Percentiles rank a stretch among this genome's conserved stretches.
Evolutionary conservation across 805 yeast genomes (phyloP).

Genomic region (Starmerella sp.): DNA sequence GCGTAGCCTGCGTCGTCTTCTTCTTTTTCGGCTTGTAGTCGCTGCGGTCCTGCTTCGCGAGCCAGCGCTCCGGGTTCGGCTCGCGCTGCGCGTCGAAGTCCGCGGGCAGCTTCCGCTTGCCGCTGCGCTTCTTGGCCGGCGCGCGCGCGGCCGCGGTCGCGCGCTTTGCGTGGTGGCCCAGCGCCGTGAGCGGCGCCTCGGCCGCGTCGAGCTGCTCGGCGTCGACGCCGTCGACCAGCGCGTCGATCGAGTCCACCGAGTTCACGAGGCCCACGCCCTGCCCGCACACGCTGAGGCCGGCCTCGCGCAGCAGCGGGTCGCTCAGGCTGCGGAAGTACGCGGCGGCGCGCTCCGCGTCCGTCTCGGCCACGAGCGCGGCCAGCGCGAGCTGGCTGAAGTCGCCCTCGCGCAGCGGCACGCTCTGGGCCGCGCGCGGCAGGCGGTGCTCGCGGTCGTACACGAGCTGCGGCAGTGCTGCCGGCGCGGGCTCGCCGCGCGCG

Average conservation of each 20-base stretch:
- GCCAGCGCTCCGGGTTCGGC: slow-evolving; percentile 76
- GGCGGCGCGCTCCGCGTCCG: neutral
- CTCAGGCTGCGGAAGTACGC: slow-evolving; percentile 9
- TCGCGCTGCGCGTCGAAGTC: slow-evolving; percentile 31
- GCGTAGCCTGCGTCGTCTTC: slow-evolving; percentile 38
- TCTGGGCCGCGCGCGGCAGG: neutral
- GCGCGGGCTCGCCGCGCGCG: neutral
- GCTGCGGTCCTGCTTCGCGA: slow-evolving; percentile 76
- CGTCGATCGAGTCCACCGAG: slow-evolving; percentile 3
- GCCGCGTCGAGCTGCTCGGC: slow-evolving; percentile 19
- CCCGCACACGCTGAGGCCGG: slow-evolving; percentile 4
- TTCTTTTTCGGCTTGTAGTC: slow-evolving; percentile 70
- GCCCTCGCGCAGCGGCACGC: neutral
- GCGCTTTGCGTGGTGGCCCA: neutral
- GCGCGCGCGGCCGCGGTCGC: neutral
- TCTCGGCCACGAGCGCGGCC: slow-evolving; percentile 3
- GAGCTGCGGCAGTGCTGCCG: neutral
- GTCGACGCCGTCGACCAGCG: slow-evolving; percentile 23
- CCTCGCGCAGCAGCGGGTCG: slow-evolving; percentile 7
- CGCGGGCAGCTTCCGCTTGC: slow-evolving; percentile 32
- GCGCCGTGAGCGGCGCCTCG: neutral
- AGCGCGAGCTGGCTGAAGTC: slow-evolving; percentile 5
- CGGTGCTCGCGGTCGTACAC: neutral
- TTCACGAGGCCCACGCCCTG: neutral
- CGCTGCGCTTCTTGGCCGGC: slow-evolving; percentile 27